phyloP scores from a whole-genome alignment of 176 grass and related monocot species.

The Cenchrus fungigraminus region DNA sequence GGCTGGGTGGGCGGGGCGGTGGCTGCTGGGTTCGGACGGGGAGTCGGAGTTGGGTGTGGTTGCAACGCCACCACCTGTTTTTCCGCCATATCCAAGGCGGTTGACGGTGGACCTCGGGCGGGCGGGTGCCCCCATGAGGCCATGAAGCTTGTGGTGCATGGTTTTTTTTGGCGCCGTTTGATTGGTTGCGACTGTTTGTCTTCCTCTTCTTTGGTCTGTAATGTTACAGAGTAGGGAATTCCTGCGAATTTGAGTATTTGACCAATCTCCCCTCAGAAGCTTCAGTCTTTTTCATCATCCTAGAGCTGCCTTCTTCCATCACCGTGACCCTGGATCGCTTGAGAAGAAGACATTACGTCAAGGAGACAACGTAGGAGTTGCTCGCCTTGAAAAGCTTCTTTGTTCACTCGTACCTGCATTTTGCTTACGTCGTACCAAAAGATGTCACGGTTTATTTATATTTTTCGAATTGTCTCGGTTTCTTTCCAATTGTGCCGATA shows the following conservation, averaged over 20 bases:
- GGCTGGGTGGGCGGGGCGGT: background rate
- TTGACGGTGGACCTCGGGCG: background rate
- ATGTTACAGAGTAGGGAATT: too few species aligned
- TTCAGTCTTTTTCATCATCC: background rate
- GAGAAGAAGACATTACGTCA: background rate
- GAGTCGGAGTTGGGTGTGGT: background rate
- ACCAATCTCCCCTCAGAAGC: background rate
- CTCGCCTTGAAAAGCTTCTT: too few species aligned
- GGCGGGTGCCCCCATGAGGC: background rate
- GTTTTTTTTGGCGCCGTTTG: background rate
- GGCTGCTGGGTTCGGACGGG: background rate
- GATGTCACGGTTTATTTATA: too few species aligned
- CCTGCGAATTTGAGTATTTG: background rate
- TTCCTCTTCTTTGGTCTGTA: background rate
- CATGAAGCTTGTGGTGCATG: background rate
- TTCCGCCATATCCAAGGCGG: conserved; percentile 30
- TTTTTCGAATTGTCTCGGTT: too few species aligned
- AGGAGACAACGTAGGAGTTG: too few species aligned
- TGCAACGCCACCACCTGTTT: conserved; percentile 34
- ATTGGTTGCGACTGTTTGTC: background rate
- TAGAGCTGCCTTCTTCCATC: background rate
- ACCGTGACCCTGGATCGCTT: background rate
- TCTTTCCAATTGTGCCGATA: too few species aligned
- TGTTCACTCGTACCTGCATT: too few species aligned
- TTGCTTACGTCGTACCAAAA: too few species aligned